Conservation (phyloP, 768 basidiomycete genomes). For the Mycena maculata region DNA sequence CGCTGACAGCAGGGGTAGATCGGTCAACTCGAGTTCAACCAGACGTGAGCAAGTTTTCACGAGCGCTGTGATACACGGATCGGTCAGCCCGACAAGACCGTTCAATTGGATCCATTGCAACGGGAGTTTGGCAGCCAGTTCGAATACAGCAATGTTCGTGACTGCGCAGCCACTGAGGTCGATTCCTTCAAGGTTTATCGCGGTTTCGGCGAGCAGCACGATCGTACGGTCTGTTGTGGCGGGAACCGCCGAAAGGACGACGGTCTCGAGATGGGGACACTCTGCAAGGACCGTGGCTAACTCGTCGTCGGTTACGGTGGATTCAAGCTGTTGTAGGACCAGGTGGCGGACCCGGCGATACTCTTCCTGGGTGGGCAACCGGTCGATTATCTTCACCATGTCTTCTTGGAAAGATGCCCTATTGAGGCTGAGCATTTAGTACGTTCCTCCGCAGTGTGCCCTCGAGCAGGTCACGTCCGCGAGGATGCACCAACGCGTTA, state of each 20-base stretch:
- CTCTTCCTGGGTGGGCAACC: constrained; percentile 70
- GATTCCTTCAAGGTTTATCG: constrained; percentile 76
- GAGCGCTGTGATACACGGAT: constrained; percentile 72
- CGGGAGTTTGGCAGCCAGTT: constrained; percentile 73
- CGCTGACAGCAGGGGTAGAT: constrained; percentile 75
- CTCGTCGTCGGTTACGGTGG: constrained; percentile 64
- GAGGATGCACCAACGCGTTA: constrained; percentile 8
- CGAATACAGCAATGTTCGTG: constrained; percentile 81
- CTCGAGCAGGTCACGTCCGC: too few relatives aligned
- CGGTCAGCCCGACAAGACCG: constrained; percentile 71
- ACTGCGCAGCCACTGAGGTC: constrained; percentile 83
- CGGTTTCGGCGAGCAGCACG: constrained; percentile 68
- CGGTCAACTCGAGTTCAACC: constrained; percentile 83
- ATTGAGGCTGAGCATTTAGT: constrained; percentile 28
- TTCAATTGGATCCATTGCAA: constrained; percentile 83
- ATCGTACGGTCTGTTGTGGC: constrained; percentile 79
- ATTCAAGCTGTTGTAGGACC: constrained; percentile 57
- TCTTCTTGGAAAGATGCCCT: constrained; percentile 59
- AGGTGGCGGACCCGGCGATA: constrained; percentile 71
- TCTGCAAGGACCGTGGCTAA: constrained; percentile 66
- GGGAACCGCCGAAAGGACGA: constrained; percentile 74
- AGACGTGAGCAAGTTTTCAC: constrained; percentile 81
- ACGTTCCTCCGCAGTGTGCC: too few relatives aligned
- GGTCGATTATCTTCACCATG: constrained; percentile 71
- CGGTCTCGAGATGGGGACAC: constrained; percentile 75